Base-by-base conservation (phyloP, 225 moss, liverwort and hornwort species). In the Marchantia polymorpha region DNA sequence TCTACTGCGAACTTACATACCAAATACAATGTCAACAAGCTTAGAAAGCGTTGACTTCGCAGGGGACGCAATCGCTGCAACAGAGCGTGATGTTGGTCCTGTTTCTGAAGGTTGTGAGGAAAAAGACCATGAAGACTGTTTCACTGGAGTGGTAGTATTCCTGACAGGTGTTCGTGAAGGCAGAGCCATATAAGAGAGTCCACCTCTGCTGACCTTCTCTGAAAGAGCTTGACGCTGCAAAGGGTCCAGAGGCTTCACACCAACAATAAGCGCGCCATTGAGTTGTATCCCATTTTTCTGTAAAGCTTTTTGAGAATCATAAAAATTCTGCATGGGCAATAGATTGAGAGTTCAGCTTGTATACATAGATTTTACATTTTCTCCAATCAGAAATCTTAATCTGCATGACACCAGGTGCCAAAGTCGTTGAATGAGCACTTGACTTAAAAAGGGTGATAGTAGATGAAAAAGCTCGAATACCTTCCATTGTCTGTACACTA, bases 191-290 rank as follows among this genome's bases (percentile, higher is more conserved):
- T 90, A 84, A 61, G 89, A 71, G 68, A 83, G 87, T 11, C 77
- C 83, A 26, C 88, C 84, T 22, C 66, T 82, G 52, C 89, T 87
- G 82, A 86, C 80, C 65, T 72, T 90, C 69, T 95, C 95, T 20
- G 84, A 82, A 50, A 92, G 84, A 70, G 84, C 89, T 87, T 93
- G 91, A 30, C 86, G 87, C 83, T 95, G 95, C 29, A 87, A 80
- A 63, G 91, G 89, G 83, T 99, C 95, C 86, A 99, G 83, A 46
- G 86, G 74, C 87, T 99, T 99, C 74, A 99, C 95, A 78, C 99
- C 99, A 0, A 99, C 91, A 54, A 99, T 92, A 27, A 99, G 93
- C 79, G 92, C 95, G 59, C 92, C 89, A 63, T 99, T 99, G n/a
- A 99, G 87, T 70, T 92, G 88, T 72, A 92, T 89, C 23, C 99